Base-by-base conservation (phyloP, 2,329 filamentous ascomycete genomes). In the Sclerotinia trifoliorum region DNA sequence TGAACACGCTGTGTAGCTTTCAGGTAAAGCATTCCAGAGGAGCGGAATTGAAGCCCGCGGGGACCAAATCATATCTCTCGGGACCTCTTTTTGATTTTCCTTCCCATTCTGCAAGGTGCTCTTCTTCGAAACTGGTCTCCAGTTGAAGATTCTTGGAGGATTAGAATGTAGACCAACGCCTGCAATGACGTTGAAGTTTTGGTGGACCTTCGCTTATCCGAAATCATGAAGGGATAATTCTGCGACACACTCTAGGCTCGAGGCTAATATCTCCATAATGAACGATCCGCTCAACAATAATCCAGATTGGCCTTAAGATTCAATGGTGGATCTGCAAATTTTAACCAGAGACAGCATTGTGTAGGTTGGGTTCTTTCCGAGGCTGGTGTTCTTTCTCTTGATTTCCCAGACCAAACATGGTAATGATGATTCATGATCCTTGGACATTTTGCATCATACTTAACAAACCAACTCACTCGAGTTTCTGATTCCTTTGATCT, bases 201-300 rank as follows among this genome's bases (percentile, higher is more conserved):
- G 49, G 44, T 62, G 44, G 44, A 49, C 32, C 58, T 49, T 51
- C 58, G 58, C 58, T 35, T 62, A 62, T 62, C 29, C n/a, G 15
- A 46, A n/a, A 17, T 48, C 13, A 24, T 48, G 52, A 35, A 35
- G 21, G 57, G 19, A 35, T 48, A 35, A 49, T n/a, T 29, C 11
- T 19, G 44, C 17, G 21, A 8, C 58, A 62, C 17, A 62, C 21
- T 26, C 4, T 7, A 24, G 13, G 32, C 21, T 49, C 29, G 4
- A n/a, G 13, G n/a, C n/a, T 35, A 15, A 17, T 13, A 19, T 35
- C 21, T 49, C 19, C 21, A 49, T 51, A 35, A 7, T 6, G 19
- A 24, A n/a, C 26, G 17, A 5, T 6, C 13, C 4, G 49, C 7
- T 6, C 3, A 39, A n/a, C 0, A 35, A 26, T 46, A n/a, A 49